phyloP scores from a whole-genome alignment of 768 basidiomycete species.

The Suillus bovinus region DNA sequence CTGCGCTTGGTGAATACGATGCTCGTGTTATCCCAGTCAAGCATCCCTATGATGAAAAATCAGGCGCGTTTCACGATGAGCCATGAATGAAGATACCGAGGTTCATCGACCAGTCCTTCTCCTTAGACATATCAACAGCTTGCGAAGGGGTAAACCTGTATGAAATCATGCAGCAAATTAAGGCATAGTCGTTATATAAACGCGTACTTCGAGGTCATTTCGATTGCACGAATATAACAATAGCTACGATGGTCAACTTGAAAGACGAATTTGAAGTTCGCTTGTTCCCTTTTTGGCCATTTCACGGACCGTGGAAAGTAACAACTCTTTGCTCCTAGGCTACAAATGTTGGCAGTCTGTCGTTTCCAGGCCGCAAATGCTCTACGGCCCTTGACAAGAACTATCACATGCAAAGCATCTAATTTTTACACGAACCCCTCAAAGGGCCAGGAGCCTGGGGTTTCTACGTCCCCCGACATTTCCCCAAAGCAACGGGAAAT shows the following conservation, averaged over 20 bases:
- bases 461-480: conserved; percentile 60
- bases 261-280: neutral
- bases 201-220: conserved; percentile 3
- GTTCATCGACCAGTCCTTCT: conserved; percentile 70
- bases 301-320: neutral
- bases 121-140: conserved; percentile 60
- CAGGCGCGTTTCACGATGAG: neutral
- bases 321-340: neutral
- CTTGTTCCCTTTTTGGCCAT: neutral
- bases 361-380: neutral
- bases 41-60: conserved; percentile 50
- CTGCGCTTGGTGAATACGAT: conserved; percentile 81
- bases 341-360: neutral
- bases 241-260: neutral
- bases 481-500: conserved; percentile 46
- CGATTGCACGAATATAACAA: neutral
- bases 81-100: conserved; percentile 47
- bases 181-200: neutral
- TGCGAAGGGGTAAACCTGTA: conserved; percentile 59
- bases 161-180: neutral
- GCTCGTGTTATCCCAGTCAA: conserved; percentile 77
- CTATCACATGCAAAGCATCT: conserved; percentile 38
- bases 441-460: conserved; percentile 38
- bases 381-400: neutral
- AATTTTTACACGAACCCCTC: conserved; percentile 47